Base-by-base conservation (phyloP, 345 rosid species). In the Geranium rotundifolium region DNA sequence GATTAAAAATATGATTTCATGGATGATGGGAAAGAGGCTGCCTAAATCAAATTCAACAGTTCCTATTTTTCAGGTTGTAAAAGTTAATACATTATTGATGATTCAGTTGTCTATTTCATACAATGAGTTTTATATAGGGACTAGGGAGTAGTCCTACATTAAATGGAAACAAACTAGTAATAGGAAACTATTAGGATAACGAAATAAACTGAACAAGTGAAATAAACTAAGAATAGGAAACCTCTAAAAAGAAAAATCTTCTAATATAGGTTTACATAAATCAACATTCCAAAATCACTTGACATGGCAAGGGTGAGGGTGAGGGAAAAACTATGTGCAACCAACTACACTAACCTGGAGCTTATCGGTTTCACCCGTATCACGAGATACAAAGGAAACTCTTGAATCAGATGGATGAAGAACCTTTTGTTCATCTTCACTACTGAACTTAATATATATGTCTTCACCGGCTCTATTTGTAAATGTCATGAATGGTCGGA, bases 401-500 rank as follows among this genome's bases (percentile, higher is more conserved):
- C 96, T 82, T 39, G 90, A 82, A 90, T 90, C 99, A 76, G 75
- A 86, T 67, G 84, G 73, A 64, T 39, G 81, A 63, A 93, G 96
- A 72, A 88, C 76, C 70, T 90, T 90, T 70, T 87, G 75, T 63
- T 86, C 91, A 80, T 93, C 99, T 61, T 74, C 81, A 76, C 76
- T 74, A 80, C 79, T 85, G 68, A 86, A 70, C 75, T 81, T 86
- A 63, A 93, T 68, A 71, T 63, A 81, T 34, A 93, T 71, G 68
- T 90, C 85, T 77, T 80, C 86, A 66, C 99, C 99, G 20, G 86
- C 76, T 73, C 96, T 90, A 63, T 93, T 93, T 57, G 99, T 90
- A 72, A 88, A 90, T 58, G 96, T 93, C 83, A 90, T 83, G 79
- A 83, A 90, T 62, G 99, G 99, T 30, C 97, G 87, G 68, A 93